Percentiles rank a stretch among this genome's conserved stretches.
Conservation (phyloP, 2,329 filamentous ascomycete species). For the Xylaria multiplex region DNA sequence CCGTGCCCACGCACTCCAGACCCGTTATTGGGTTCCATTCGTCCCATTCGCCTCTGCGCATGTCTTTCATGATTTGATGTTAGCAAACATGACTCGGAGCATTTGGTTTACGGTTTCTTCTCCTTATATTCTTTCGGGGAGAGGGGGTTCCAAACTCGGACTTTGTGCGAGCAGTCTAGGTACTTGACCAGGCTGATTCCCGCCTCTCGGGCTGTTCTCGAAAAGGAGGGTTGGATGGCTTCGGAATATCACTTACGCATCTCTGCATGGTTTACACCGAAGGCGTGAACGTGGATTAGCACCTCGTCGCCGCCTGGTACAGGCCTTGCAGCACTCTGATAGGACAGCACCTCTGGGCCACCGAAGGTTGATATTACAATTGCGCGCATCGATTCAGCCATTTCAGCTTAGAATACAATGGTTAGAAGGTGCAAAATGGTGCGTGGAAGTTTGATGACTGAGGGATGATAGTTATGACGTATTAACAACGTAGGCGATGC, state of each 20-base stretch:
- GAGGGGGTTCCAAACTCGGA: background rate
- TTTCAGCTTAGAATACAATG: background rate
- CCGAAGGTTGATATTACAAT: constrained; percentile 51
- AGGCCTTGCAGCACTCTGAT: constrained; percentile 45
- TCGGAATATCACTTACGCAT: constrained; percentile 44
- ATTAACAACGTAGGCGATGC: background rate
- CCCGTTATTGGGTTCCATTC: constrained; percentile 53
- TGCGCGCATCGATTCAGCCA: constrained; percentile 47
- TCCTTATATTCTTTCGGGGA: background rate
- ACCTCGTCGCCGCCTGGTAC: constrained; percentile 45
- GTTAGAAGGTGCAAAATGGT: background rate
- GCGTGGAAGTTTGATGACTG: background rate
- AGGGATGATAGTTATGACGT: background rate
- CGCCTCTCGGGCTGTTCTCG: background rate
- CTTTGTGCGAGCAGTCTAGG: background rate
- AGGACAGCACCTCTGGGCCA: constrained; percentile 46
- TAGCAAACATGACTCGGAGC: background rate
- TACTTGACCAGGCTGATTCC: background rate
- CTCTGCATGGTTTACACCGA: constrained; percentile 58
- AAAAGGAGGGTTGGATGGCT: background rate
- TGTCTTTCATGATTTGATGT: constrained; percentile 42
- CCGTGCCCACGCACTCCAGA: constrained; percentile 56
- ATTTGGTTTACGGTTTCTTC: background rate
- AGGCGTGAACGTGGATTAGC: constrained; percentile 53
- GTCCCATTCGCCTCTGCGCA: constrained; percentile 56